Evolutionary conservation across 257 asterid genomes (phyloP).

Genomic region (Solanum virginianum): DNA sequence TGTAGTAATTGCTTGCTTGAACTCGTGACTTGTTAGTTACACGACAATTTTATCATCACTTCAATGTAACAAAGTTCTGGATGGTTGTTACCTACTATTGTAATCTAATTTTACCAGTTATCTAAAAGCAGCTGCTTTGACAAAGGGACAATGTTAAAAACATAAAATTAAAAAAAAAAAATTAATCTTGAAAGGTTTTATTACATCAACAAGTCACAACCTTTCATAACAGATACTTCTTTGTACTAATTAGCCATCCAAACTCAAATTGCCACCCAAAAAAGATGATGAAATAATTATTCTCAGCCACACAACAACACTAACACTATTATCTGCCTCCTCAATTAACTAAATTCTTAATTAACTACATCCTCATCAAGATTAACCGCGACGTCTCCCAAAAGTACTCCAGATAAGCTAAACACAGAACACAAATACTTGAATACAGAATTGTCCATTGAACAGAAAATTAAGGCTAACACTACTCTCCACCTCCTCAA

Average conservation of each 20-base stretch:
- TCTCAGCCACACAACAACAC: neutral
- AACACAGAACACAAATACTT: neutral
- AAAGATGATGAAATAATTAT: neutral
- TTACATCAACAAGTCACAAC: neutral
- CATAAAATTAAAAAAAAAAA: neutral
- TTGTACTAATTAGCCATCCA: neutral
- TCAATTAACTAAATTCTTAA: neutral
- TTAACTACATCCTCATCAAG: neutral
- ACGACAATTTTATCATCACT: too few species aligned
- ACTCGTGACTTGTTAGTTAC: too few species aligned
- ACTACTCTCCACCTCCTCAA: neutral
- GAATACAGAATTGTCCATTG: neutral
- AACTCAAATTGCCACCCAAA: neutral
- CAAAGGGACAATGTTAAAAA: neutral
- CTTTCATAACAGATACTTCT: neutral
- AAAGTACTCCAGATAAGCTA: neutral
- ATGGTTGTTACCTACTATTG: too few species aligned
- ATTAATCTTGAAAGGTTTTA: neutral
- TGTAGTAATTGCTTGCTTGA: too few species aligned
- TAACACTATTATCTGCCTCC: neutral
- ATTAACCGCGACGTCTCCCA: neutral
- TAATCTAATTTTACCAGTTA: neutral
- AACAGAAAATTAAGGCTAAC: neutral
- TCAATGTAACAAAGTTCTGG: too few species aligned
- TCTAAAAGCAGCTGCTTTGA: neutral